A percentile compares a stretch with the other conserved stretches of the same genome.
phyloP scores from a whole-genome alignment of 2,329 filamentous ascomycete genomes.

The Botryotinia narcissicola region DNA sequence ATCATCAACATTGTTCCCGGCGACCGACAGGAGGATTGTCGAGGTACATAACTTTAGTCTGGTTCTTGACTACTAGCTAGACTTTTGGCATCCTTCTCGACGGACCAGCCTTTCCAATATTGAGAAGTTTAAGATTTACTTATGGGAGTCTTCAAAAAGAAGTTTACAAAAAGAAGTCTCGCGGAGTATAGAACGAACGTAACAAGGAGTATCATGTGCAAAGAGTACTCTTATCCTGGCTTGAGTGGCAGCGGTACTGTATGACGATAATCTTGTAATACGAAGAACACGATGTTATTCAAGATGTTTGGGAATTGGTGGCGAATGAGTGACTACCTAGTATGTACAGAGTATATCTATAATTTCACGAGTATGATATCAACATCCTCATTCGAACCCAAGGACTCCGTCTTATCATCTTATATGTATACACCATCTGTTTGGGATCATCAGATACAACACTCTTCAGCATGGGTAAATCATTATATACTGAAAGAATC shows the following conservation, averaged over 20 bases:
- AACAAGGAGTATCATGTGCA: neutral
- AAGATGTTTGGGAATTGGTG: constrained; percentile 1
- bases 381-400: neutral
- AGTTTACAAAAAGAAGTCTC: neutral
- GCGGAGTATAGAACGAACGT: neutral
- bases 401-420: neutral
- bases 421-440: neutral
- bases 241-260: neutral
- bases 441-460: neutral
- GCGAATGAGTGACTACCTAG: neutral
- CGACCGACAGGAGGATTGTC: neutral
- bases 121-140: neutral
- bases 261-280: constrained; percentile 4
- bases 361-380: neutral
- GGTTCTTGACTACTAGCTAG: neutral
- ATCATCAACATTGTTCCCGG: neutral
- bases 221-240: neutral
- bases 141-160: neutral
- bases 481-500: neutral
- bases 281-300: constrained; percentile 1
- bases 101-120: neutral
- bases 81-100: neutral
- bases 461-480: neutral
- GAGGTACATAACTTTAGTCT: neutral
- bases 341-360: neutral